A percentile compares a stretch with the other conserved stretches of the same genome.
Evolutionary conservation across 202 grass and related monocot genomes (phyloP).

Genomic region (Digitaria exilis): DNA sequence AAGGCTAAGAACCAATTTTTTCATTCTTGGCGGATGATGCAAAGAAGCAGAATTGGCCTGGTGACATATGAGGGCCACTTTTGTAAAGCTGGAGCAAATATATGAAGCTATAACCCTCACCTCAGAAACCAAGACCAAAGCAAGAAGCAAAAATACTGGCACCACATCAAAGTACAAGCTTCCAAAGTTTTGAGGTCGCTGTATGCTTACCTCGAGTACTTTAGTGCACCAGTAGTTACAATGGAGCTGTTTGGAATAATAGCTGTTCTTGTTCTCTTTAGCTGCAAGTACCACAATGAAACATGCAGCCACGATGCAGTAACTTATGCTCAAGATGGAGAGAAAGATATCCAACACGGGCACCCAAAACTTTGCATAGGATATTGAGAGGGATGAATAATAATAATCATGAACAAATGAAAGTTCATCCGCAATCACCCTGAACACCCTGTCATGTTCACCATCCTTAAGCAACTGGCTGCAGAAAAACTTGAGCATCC

Average conservation of each 20-base stretch:
- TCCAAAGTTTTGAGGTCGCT: too few species aligned
- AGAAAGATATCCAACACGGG: not conserved
- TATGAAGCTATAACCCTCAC: not conserved
- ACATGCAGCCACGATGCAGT: not conserved
- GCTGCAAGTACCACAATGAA: not conserved
- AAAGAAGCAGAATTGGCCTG: not conserved
- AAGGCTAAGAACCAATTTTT: not conserved
- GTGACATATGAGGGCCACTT: not conserved
- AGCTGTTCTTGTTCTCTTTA: too few species aligned
- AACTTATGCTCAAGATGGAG: not conserved
- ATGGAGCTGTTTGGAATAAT: too few species aligned
- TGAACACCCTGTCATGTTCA: not conserved
- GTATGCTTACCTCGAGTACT: too few species aligned
- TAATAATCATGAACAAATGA: constrained; percentile 37
- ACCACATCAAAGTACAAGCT: too few species aligned
- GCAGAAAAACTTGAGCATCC: not conserved
- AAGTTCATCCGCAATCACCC: constrained; percentile 9
- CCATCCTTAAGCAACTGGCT: not conserved
- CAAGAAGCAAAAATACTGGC: not conserved
- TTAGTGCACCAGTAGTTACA: too few species aligned
- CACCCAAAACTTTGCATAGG: not conserved
- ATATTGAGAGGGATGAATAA: not conserved
- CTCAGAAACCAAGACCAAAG: not conserved
- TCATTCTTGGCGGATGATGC: too few species aligned
- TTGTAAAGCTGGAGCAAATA: constrained; percentile 30